Evolutionary conservation across 106 monocot species (phyloP).

Genomic region (Posidonia australis): DNA sequence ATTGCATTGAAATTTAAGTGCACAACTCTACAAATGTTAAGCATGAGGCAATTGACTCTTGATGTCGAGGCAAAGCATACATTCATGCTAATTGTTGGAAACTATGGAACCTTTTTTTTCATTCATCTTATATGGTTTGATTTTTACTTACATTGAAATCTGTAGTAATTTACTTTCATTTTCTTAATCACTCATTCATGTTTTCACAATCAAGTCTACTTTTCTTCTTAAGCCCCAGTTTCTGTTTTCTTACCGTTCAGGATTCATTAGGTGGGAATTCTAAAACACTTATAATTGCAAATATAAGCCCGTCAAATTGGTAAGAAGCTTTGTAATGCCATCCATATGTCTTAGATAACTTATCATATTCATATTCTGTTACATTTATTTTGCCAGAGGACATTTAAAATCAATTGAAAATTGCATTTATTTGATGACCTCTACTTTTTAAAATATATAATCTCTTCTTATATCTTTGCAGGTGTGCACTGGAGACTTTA

Average conservation of each 20-base stretch:
- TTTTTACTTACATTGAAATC: no score
- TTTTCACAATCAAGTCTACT: no score
- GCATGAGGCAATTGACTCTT: no score
- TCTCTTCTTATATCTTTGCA: conserved; percentile 16
- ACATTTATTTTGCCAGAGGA: background rate
- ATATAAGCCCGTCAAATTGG: conserved; percentile 99
- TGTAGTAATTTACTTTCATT: no score
- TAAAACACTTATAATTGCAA: conserved; percentile 94
- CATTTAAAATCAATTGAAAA: no score
- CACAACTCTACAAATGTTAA: no score
- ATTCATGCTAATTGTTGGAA: no score
- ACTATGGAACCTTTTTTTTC: no score
- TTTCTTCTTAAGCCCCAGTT: background rate
- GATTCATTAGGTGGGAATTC: conserved; percentile 97
- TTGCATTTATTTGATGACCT: background rate
- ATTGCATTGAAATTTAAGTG: no score
- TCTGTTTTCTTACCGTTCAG: conserved; percentile 28
- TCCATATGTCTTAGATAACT: background rate
- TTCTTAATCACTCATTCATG: no score
- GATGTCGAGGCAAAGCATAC: no score
- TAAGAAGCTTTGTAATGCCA: conserved; percentile 14
- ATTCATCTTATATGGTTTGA: no score
- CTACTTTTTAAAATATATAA: background rate
- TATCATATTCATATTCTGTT: background rate
- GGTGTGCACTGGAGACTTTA: conserved; percentile 73